phyloP scores from a whole-genome alignment of 352 stramenopile genomes.

The Globisporangium nagaii region DNA sequence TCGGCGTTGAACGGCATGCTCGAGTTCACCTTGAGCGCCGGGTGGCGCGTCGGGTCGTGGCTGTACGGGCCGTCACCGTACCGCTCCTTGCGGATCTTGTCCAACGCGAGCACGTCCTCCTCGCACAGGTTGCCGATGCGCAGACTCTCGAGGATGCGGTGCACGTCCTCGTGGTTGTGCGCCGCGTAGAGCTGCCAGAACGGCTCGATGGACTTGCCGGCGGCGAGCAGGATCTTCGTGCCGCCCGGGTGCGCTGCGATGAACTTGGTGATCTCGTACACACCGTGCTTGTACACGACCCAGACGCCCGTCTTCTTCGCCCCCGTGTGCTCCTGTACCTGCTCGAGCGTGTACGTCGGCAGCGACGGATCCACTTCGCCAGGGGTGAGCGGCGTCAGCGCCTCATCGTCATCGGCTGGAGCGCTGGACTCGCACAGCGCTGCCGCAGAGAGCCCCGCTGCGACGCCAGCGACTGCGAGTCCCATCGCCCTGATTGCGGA shows the following conservation, averaged over 20 bases:
- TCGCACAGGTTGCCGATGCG: slow-evolving; percentile 87
- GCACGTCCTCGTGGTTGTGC: slow-evolving; percentile 92
- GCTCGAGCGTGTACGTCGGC: slow-evolving; percentile 59
- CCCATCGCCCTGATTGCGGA: background rate
- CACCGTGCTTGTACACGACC: slow-evolving; percentile 91
- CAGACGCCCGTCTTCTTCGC: slow-evolving; percentile 80
- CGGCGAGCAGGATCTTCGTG: slow-evolving; percentile 87
- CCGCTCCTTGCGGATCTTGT: slow-evolving; percentile 76
- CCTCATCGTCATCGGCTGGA: slow-evolving; percentile 5
- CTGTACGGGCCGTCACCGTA: slow-evolving; percentile 91
- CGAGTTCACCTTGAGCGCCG: slow-evolving; percentile 89
- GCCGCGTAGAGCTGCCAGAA: slow-evolving; percentile 97
- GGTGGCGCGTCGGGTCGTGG: slow-evolving; percentile 86
- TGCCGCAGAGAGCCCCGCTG: background rate
- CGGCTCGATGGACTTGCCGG: slow-evolving; percentile 81
- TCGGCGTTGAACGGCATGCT: slow-evolving; percentile 95
- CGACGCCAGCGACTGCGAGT: slow-evolving; percentile 2
- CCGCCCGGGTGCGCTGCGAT: slow-evolving; percentile 91
- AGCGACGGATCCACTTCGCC: slow-evolving; percentile 35
- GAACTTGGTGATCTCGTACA: slow-evolving; percentile 98
- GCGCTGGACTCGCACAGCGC: slow-evolving; percentile 13
- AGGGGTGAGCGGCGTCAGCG: slow-evolving; percentile 1
- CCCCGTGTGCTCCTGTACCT: slow-evolving; percentile 71
- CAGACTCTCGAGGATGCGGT: slow-evolving; percentile 89
- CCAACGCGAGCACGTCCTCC: slow-evolving; percentile 84